Evolutionary conservation across 1,139 yeast genomes (phyloP).

Genomic region (Candida glucosophila): DNA sequence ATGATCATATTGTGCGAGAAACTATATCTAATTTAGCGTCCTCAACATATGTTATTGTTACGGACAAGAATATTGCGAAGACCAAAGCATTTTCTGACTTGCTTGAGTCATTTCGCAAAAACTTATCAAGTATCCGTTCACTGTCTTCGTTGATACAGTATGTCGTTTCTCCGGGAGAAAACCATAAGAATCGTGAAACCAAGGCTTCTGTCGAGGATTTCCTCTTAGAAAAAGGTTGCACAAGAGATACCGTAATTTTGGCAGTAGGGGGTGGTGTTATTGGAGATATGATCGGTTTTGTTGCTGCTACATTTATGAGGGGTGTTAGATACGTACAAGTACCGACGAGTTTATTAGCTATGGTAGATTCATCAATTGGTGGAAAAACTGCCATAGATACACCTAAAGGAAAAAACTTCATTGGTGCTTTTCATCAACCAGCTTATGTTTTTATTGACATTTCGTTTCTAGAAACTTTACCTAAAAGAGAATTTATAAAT

Average conservation of each 20-base stretch:
- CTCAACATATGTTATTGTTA: conserved; percentile 85
- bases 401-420: conserved; percentile 91
- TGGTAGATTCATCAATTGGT: conserved; percentile 98
- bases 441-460: conserved; percentile 81
- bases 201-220: conserved; percentile 93
- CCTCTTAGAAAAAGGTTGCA: conserved; percentile 78
- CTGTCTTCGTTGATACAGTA: conserved; percentile 63
- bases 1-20: conserved; percentile 65
- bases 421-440: conserved; percentile 99
- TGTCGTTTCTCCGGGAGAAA: conserved; percentile 87
- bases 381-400: conserved; percentile 99
- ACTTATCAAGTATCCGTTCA: conserved; percentile 23
- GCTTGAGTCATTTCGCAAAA: conserved; percentile 21
- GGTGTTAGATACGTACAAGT: conserved; percentile 92
- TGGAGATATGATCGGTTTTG: conserved; percentile 99
- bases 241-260: conserved; percentile 88
- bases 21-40: conserved; percentile 58
- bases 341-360: conserved; percentile 87
- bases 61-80: conserved; percentile 73
- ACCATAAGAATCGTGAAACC: conserved; percentile 78
- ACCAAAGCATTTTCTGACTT: conserved; percentile 50
- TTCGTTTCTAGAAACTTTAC: conserved; percentile 78
- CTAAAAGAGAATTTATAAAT: conserved; percentile 88
- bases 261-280: conserved; percentile 99
- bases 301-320: conserved; percentile 98